A percentile compares a stretch with the other conserved stretches of the same genome.
These are phyloP conservation scores for Diaporthe sp. DNA, from an alignment of 2,329 filamentous ascomycete genomes.

Conservation along the genomic window DNA sequence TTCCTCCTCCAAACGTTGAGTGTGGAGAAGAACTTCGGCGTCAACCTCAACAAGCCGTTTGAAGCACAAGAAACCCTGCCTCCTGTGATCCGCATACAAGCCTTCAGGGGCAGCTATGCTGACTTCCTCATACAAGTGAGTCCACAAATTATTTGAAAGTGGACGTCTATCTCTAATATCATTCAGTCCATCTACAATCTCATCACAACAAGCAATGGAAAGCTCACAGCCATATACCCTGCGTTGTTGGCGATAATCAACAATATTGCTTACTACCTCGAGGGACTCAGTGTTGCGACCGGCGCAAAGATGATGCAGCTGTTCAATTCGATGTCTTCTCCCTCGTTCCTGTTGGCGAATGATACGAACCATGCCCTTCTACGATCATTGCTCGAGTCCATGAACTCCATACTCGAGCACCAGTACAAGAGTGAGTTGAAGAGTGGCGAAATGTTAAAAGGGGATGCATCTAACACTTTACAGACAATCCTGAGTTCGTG, in stretches of 20 bases:
- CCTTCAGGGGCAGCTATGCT: constrained; percentile 90
- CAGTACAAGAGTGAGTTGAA: constrained; percentile 78
- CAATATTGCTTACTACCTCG: constrained; percentile 89
- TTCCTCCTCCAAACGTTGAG: constrained; percentile 96
- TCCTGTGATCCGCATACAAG: constrained; percentile 81
- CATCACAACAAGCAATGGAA: constrained; percentile 91
- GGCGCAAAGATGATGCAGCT: constrained; percentile 89
- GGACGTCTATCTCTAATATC: constrained; percentile 49
- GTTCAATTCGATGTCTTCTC: constrained; percentile 92
- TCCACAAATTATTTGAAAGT: constrained; percentile 33
- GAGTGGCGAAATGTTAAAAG: background rate
- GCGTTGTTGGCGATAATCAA: constrained; percentile 92
- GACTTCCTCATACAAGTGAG: constrained; percentile 92
- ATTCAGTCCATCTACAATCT: constrained; percentile 87
- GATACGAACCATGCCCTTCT: constrained; percentile 90
- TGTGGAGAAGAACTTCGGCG: constrained; percentile 90
- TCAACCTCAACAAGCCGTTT: constrained; percentile 90
- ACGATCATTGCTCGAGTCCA: constrained; percentile 85
- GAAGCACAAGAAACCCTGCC: constrained; percentile 91
- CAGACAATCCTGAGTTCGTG: constrained; percentile 85
- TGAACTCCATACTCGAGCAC: constrained; percentile 92
- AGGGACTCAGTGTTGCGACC: constrained; percentile 80
- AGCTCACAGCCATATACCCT: constrained; percentile 90
- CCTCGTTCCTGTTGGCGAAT: constrained; percentile 91
- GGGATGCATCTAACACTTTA: constrained; percentile 39